A percentile compares a stretch with the other conserved stretches of the same genome.
These are phyloP conservation scores for Phialocephala sp. DNA, from an alignment of 2,329 filamentous ascomycete species.

Conservation along the genomic window DNA sequence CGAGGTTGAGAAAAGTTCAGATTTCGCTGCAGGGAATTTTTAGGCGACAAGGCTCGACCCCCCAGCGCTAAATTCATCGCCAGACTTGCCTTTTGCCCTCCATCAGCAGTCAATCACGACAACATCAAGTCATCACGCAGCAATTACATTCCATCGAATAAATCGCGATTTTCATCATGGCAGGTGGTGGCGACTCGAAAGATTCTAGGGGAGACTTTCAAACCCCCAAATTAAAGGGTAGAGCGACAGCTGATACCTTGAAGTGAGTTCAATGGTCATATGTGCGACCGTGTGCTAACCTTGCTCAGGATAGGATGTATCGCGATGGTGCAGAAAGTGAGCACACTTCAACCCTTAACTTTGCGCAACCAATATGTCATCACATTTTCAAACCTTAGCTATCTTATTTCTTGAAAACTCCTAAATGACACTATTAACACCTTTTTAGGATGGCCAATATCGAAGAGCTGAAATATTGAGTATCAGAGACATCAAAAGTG, in stretches of 20 bases:
- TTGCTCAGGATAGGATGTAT: slow-evolving; percentile 43
- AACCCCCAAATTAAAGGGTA: slow-evolving; percentile 71
- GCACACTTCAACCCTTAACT: slow-evolving; percentile 17
- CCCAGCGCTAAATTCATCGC: slow-evolving; percentile 18
- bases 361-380: not conserved
- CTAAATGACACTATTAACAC: slow-evolving; percentile 36
- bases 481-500: slow-evolving; percentile 87
- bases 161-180: slow-evolving; percentile 54
- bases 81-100: slow-evolving; percentile 35
- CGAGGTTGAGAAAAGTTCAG: slow-evolving; percentile 46
- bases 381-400: not conserved
- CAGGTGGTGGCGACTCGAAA: slow-evolving; percentile 53
- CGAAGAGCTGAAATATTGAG: slow-evolving; percentile 97
- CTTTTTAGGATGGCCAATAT: slow-evolving; percentile 73
- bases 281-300: slow-evolving; percentile 28
- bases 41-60: slow-evolving; percentile 5
- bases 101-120: slow-evolving; percentile 21
- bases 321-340: slow-evolving; percentile 45
- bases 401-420: slow-evolving; percentile 19
- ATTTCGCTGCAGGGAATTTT: not conserved
- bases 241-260: slow-evolving; percentile 84
- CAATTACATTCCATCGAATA: slow-evolving; percentile 34
- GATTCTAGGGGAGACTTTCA: slow-evolving; percentile 63
- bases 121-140: slow-evolving; percentile 24
- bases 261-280: slow-evolving; percentile 57